These are phyloP conservation scores for Diaporthe caulivora DNA, from an alignment of 2,329 filamentous ascomycete genomes.

Conservation along the genomic window DNA sequence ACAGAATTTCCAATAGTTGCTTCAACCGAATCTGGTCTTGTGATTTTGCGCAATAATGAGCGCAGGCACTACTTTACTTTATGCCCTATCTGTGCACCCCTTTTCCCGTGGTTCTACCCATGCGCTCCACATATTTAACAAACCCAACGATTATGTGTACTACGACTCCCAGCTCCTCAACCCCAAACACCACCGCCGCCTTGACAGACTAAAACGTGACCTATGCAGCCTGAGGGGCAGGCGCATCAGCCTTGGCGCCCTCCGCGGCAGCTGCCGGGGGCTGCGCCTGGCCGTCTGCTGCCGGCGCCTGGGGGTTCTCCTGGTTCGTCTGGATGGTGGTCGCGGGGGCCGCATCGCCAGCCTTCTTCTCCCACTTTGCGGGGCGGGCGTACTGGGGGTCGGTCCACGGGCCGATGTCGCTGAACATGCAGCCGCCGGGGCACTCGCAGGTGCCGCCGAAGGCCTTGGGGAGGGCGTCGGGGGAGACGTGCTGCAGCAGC, in stretches of 20 bases:
- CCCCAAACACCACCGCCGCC: background rate
- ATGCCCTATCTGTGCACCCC: slow-evolving; percentile 14
- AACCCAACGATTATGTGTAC: slow-evolving; percentile 21
- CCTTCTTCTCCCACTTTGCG: slow-evolving; percentile 72
- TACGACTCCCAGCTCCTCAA: slow-evolving; percentile 7
- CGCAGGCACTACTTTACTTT: slow-evolving; percentile 27
- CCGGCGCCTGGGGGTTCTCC: slow-evolving; percentile 48
- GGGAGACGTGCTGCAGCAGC: slow-evolving; percentile 84
- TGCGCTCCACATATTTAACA: slow-evolving; percentile 29
- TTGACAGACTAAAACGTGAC: slow-evolving; percentile 41
- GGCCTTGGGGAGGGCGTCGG: slow-evolving; percentile 88
- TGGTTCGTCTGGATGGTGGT: slow-evolving; percentile 49
- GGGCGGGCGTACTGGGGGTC: slow-evolving; percentile 76
- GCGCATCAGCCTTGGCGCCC: slow-evolving; percentile 51
- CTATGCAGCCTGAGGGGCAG: slow-evolving; percentile 50
- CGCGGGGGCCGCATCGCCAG: slow-evolving; percentile 44
- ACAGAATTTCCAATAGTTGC: background rate
- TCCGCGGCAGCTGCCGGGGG: slow-evolving; percentile 50
- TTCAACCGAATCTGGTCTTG: slow-evolving; percentile 14
- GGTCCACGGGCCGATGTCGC: slow-evolving; percentile 92
- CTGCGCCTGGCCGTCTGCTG: slow-evolving; percentile 41
- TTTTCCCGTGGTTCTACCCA: slow-evolving; percentile 26
- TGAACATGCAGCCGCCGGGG: slow-evolving; percentile 83
- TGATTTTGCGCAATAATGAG: slow-evolving; percentile 21
- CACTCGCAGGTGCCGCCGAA: slow-evolving; percentile 91